phyloP scores from a whole-genome alignment of 768 basidiomycete species.

The Porphyrellus cyaneotinctus region DNA sequence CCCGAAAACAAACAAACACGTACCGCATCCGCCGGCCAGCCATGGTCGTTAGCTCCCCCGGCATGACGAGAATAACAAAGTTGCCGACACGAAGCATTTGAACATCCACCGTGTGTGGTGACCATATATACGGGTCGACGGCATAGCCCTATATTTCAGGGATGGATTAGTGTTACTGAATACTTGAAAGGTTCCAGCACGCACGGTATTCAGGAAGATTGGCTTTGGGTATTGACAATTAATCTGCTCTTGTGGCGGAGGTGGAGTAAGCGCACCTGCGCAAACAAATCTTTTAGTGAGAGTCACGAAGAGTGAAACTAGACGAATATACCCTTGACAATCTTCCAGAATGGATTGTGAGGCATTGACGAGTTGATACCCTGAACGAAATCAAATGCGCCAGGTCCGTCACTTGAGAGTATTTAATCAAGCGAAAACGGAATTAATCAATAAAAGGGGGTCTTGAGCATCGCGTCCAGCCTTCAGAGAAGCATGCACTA shows the following conservation, averaged over 20 bases:
- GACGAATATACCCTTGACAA: slow-evolving; percentile 56
- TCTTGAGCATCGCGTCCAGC: not conserved
- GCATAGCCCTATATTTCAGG: slow-evolving; percentile 50
- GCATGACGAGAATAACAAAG: slow-evolving; percentile 70
- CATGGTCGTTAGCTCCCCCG: slow-evolving; percentile 83
- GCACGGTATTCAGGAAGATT: slow-evolving; percentile 62
- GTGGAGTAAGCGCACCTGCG: slow-evolving; percentile 50
- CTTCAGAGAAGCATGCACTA: slow-evolving; percentile 21
- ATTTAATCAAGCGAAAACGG: not conserved
- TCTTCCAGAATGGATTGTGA: slow-evolving; percentile 78
- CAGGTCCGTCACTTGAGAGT: slow-evolving; percentile 71
- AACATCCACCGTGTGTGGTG: slow-evolving; percentile 66
- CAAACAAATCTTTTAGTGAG: not conserved
- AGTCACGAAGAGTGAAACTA: not conserved
- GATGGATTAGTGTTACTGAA: slow-evolving; percentile 17
- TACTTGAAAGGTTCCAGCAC: not conserved
- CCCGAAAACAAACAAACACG: slow-evolving; percentile 18
- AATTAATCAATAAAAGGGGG: not conserved
- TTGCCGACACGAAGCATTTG: slow-evolving; percentile 78
- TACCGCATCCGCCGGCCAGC: slow-evolving; percentile 71
- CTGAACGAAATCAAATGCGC: slow-evolving; percentile 74
- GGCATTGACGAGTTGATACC: slow-evolving; percentile 59
- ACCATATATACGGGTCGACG: slow-evolving; percentile 67
- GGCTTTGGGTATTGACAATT: slow-evolving; percentile 77
- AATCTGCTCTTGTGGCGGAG: slow-evolving; percentile 54